A percentile compares a stretch with the other conserved stretches of the same genome.
These are phyloP conservation scores for Talaromyces marneffei DNA, from an alignment of 2,329 filamentous ascomycete species.

Conservation along the genomic window DNA sequence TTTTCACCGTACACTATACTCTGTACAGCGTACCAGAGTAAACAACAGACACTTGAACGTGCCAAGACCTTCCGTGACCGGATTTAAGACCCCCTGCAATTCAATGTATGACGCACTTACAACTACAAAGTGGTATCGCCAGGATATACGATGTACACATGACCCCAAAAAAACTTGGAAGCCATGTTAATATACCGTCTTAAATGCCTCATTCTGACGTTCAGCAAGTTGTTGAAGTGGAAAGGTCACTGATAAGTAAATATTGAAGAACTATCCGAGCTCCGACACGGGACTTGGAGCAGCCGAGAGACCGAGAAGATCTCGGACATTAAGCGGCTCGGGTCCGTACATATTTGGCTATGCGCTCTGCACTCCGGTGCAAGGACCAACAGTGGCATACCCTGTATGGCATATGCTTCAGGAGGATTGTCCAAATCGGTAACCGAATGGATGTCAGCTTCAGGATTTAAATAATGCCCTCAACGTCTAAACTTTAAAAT, in stretches of 20 bases:
- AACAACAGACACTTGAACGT: neutral
- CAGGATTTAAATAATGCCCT: no score
- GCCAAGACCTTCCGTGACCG: neutral
- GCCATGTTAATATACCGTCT: neutral
- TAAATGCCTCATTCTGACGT: neutral
- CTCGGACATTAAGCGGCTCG: neutral
- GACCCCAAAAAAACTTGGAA: neutral
- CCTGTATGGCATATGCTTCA: no score
- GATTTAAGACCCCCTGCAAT: neutral
- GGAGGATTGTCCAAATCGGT: no score
- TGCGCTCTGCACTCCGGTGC: no score
- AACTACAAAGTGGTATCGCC: neutral
- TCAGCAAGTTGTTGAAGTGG: neutral
- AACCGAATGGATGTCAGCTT: no score
- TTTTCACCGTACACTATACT: no score
- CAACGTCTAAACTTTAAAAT: neutral
- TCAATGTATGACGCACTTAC: conserved; percentile 1
- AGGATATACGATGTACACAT: neutral
- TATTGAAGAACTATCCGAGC: neutral
- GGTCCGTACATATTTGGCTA: no score
- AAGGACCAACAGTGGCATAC: no score
- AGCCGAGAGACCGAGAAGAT: neutral
- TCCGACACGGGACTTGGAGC: neutral
- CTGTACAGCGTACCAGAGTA: no score
- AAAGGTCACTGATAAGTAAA: neutral